phyloP scores from a whole-genome alignment of 768 basidiomycete genomes.

The Leucocoprinus birnbaumii region DNA sequence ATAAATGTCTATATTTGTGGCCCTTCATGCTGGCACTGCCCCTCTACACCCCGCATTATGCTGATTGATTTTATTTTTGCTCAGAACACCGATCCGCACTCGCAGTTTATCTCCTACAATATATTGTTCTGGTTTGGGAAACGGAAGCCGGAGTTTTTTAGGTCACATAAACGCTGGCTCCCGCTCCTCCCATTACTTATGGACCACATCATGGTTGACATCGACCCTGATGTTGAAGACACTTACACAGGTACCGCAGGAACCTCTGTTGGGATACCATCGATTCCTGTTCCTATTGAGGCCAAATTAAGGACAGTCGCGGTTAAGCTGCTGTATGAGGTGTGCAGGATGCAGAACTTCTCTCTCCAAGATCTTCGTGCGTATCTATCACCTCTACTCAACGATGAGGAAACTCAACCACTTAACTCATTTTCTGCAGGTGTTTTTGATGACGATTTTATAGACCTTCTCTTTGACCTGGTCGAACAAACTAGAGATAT shows the following conservation, averaged over 20 bases:
- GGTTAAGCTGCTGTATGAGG: constrained; percentile 82
- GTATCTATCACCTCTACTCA: constrained; percentile 22
- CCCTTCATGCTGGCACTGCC: constrained; percentile 12
- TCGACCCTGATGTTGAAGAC: constrained; percentile 74
- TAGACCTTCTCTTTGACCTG: constrained; percentile 88
- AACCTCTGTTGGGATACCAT: constrained; percentile 30
- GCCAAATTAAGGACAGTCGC: constrained; percentile 73
- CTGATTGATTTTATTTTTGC: constrained; percentile 6
- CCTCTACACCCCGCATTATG: neutral
- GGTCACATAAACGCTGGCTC: constrained; percentile 81
- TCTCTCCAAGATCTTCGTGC: constrained; percentile 74
- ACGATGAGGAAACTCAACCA: neutral
- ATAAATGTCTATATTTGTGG: neutral
- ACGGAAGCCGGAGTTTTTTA: constrained; percentile 64
- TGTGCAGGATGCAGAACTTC: constrained; percentile 88
- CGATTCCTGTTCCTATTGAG: constrained; percentile 73
- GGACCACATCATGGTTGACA: constrained; percentile 80
- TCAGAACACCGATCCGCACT: constrained; percentile 84
- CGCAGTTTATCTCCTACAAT: constrained; percentile 75
- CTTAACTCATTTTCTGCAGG: constrained; percentile 36
- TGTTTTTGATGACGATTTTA: constrained; percentile 78
- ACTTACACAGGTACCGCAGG: constrained; percentile 45
- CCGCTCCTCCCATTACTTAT: constrained; percentile 78
- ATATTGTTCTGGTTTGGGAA: constrained; percentile 77
- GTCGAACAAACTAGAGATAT: constrained; percentile 89